Conservation (phyloP, 371 early-diverging fungal genomes). For the Mucor ambiguus region DNA sequence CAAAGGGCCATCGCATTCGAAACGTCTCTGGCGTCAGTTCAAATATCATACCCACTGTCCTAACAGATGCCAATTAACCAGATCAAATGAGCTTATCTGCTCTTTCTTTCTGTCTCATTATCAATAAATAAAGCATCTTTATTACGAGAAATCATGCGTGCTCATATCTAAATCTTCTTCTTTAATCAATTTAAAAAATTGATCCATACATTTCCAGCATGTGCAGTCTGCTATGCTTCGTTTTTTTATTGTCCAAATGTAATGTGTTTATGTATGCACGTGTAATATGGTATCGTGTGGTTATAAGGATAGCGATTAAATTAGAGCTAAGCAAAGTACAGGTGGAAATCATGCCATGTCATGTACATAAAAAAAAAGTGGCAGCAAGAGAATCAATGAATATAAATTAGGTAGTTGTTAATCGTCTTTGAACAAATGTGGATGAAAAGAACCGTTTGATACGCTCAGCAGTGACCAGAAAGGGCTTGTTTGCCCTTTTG, state of each 20-base stretch:
- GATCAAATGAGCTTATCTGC: too few species aligned
- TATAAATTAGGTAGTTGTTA: conserved; percentile 12
- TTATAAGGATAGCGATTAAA: background rate
- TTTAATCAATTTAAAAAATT: too few species aligned
- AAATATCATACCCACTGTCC: too few species aligned
- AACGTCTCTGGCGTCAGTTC: too few species aligned
- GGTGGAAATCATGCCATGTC: background rate
- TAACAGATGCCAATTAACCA: too few species aligned
- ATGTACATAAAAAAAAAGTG: background rate
- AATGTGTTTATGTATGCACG: background rate
- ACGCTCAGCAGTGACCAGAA: conserved; percentile 9
- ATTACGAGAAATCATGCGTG: too few species aligned
- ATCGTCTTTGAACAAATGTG: conserved; percentile 17
- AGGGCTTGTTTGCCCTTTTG: conserved; percentile 5
- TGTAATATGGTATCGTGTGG: background rate
- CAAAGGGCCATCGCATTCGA: too few species aligned
- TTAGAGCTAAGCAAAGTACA: background rate
- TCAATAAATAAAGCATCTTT: too few species aligned
- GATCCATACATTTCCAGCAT: background rate
- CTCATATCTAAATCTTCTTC: too few species aligned
- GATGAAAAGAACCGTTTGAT: conserved; percentile 18
- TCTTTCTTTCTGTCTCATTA: too few species aligned
- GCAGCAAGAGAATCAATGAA: background rate
- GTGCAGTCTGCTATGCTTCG: background rate
- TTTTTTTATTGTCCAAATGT: background rate